Evolutionary conservation across 164 flowering plant species (phyloP).

Genomic region (Piper betle): DNA sequence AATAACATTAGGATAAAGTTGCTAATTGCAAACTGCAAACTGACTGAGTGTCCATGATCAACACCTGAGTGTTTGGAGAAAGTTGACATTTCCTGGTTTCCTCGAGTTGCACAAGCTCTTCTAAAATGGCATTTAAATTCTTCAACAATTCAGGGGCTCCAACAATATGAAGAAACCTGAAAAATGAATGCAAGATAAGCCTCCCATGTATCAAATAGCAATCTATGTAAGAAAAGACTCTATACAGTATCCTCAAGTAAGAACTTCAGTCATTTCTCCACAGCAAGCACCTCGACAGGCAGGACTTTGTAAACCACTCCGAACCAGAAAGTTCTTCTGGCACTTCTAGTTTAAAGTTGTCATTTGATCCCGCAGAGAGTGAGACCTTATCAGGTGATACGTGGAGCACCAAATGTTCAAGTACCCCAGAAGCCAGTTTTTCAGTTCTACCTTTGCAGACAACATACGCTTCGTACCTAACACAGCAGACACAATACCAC

Average conservation of each 20-base stretch:
- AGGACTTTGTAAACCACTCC: conserved; percentile 71
- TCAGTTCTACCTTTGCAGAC: conserved; percentile 30
- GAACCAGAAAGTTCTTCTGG: conserved; percentile 26
- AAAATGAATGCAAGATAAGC: conserved; percentile 2
- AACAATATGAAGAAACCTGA: conserved; percentile 55
- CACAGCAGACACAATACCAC: background rate
- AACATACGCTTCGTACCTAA: conserved; percentile 60
- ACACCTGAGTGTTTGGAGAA: conserved; percentile 62
- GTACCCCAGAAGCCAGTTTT: conserved; percentile 37
- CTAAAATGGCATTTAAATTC: conserved; percentile 24
- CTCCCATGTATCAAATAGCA: background rate
- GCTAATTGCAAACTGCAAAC: background rate
- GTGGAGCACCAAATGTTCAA: conserved; percentile 43
- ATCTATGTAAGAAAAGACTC: background rate
- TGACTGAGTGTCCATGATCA: conserved; percentile 2
- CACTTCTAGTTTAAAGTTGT: conserved; percentile 33
- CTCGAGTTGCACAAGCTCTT: conserved; percentile 74
- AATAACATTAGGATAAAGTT: background rate
- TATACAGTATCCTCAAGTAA: background rate
- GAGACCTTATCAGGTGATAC: conserved; percentile 29
- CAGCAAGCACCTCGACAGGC: conserved; percentile 43
- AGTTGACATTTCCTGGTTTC: conserved; percentile 71
- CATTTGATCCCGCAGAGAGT: conserved; percentile 23
- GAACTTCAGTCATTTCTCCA: background rate
- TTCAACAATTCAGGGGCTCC: conserved; percentile 32